Evolutionary conservation across 352 stramenopile species (phyloP), one percentile per base, ranked within the genome.

Genomic region (Blastocystis sp.): DNA sequence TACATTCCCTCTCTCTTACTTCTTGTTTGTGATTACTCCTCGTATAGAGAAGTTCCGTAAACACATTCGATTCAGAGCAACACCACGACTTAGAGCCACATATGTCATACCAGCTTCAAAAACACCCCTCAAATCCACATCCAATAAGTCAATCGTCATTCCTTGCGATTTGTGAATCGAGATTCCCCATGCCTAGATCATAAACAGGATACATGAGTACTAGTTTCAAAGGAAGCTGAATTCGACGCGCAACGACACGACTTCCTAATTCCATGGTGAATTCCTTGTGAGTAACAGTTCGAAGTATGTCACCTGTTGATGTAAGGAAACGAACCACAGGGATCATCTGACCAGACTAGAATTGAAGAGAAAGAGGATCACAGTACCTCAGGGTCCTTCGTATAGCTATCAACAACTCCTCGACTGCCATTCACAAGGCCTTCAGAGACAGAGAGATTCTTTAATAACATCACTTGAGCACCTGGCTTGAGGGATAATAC

Each of bases 31-130:
- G 7, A 29, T 29, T 12, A 83, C 52, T 21, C 71, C 71, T 7
- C 71, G 71, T 7, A 83, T 65, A 32, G 71, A 65, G 54, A 83
- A 83, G 27, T 83, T 83, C 1, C 29, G 71, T 1, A 83, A 56
- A 29, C 58, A 65, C 6, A 97, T 89, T 0, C 93, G 92, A 52
- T 95, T 90, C 7, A 97, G 89, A 14, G 91, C 94, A 0, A 92
- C 91, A 32, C 95, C 93, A 21, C 95, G 93, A n/a, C 93, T 97
- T n/a, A 98, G 90, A 24, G 95, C 95, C 29, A 98, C 94, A 88
- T 98, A 98, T 6, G 94, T 94, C 89, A 98, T 95, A 56, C 95
- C 95, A 86, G 93, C 96, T 89, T 97, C 95, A 89, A 98, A 98
- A 21, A 96, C 93, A 39, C 93, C 71, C 21, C 90, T 92, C 37